Evolutionary conservation across 148 eudicot genomes (phyloP), one percentile per base, ranked within the genome.

Genomic region (Camellia granthamiana): DNA sequence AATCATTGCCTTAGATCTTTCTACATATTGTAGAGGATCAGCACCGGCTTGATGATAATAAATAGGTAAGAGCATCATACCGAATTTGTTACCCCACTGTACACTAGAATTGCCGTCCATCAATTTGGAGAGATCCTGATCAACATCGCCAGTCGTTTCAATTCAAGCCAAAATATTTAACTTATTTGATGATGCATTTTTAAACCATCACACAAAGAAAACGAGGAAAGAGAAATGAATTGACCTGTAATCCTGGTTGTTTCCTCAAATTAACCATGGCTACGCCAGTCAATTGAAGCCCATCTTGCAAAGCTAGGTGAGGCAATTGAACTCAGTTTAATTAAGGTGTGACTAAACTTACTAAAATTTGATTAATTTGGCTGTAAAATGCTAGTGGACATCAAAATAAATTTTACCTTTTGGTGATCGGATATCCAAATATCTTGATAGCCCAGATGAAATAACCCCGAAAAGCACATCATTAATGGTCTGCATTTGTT

Each of bases 401-500:
- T 21, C 14, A 18, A 43, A 56, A 18, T 41, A 77, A 52, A 54
- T 7, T 42, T 79, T 78, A 92, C 95, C 88, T 46, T 83, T 82
- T 4, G 94, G 83, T 9, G 93, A 87, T 69, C 87, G 83, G 38
- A 66, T 64, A 49, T 86, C 82, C 7, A 90, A 59, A 77, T 94
- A 94, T 81, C 77, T 90, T 19, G 94, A 88, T 2, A 94, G 84
- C 10, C 97, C 98, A 42, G 76, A 80, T 8, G 94, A 85, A 46
- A 94, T 75, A 43, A 94, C 64, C n/a, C 94, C 98, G 58, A 91
- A 83, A 46, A 94, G 90, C 13, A 91, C 94, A 61, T 94, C 98
- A 73, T 94, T 94, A 10, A 92, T 82, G 12, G 98, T 94, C 97
- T 94, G 93, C 88, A 80, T 15, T 46, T 46, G 4, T 44, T 30